Conservation (phyloP, 371 early-diverging fungal species). For the Mortierella sp. region DNA sequence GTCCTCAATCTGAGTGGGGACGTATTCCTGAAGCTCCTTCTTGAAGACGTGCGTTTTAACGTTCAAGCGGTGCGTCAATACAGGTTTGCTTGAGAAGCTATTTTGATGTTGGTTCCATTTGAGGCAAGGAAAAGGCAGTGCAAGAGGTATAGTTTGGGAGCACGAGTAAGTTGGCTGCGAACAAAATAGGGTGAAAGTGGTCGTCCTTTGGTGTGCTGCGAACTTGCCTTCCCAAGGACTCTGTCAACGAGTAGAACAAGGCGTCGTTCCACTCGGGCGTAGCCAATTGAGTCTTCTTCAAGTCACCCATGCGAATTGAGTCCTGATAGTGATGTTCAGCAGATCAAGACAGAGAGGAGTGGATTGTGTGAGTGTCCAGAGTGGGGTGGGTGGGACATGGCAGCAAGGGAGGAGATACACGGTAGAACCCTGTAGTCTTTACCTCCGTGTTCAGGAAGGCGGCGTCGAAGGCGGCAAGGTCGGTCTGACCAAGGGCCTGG, state of each 20-base stretch:
- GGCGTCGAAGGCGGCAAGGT: slow-evolving; percentile 31
- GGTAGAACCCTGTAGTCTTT: neutral
- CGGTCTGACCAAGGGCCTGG: slow-evolving; percentile 30
- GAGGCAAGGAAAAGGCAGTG: neutral
- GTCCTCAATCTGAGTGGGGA: slow-evolving; percentile 53
- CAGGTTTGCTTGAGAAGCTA: slow-evolving; percentile 25
- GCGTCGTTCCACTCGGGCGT: slow-evolving; percentile 37
- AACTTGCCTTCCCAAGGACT: slow-evolving; percentile 42
- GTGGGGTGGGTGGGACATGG: neutral
- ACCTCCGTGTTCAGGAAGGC: slow-evolving; percentile 50
- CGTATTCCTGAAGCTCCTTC: slow-evolving; percentile 51
- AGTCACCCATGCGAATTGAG: slow-evolving; percentile 21
- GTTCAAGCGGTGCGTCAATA: slow-evolving; percentile 37
- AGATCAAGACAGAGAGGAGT: neutral
- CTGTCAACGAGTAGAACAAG: slow-evolving; percentile 23
- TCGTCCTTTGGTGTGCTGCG: neutral
- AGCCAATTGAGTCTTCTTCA: slow-evolving; percentile 29
- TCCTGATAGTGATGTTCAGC: slow-evolving; percentile 16
- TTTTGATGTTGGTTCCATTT: neutral
- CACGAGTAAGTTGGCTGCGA: too few relatives aligned
- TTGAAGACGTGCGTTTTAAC: slow-evolving; percentile 54
- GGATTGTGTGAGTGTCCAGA: neutral
- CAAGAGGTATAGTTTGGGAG: neutral
- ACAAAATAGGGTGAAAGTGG: neutral
- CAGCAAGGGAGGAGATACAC: neutral